Evolutionary conservation across 2,329 filamentous ascomycete genomes (phyloP).

Genomic region (Fusarium xyrophilum): DNA sequence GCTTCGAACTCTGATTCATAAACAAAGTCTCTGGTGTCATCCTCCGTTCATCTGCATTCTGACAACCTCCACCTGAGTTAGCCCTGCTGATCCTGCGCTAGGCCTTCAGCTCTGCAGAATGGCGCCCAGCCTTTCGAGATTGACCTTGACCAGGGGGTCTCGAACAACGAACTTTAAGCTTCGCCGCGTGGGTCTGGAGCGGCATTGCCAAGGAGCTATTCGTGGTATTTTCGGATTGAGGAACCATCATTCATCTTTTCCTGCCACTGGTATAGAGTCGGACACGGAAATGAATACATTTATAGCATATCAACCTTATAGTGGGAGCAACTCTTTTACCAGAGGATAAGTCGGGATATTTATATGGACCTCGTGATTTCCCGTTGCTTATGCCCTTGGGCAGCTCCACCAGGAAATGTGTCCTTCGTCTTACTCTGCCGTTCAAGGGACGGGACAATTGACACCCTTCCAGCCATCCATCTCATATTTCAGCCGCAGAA

Average conservation of each 20-base stretch:
- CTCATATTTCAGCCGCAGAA: slow-evolving; percentile 4
- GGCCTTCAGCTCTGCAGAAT: slow-evolving; percentile 21
- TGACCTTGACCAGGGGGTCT: slow-evolving; percentile 15
- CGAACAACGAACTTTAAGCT: slow-evolving; percentile 37
- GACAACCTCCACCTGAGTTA: slow-evolving; percentile 4
- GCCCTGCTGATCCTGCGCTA: slow-evolving; percentile 22
- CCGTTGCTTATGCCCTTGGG: not conserved
- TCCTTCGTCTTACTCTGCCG: slow-evolving; percentile 8
- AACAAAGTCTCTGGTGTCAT: not conserved
- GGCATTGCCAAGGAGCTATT: slow-evolving; percentile 25
- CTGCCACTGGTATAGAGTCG: not conserved
- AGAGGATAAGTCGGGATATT: not conserved
- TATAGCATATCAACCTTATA: not conserved
- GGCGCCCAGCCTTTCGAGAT: slow-evolving; percentile 23
- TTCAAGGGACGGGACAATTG: not conserved
- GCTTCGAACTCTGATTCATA: slow-evolving; percentile 2
- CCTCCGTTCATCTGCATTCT: slow-evolving; percentile 9
- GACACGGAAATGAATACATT: not conserved
- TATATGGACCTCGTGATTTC: slow-evolving; percentile 1
- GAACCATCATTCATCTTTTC: not conserved
- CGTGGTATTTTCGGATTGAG: slow-evolving; percentile 21
- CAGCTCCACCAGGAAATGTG: not conserved
- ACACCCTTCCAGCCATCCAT: not conserved
- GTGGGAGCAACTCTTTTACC: not conserved
- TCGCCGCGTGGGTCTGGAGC: slow-evolving; percentile 35